phyloP scores from a whole-genome alignment of 1,284 basidiomycete genomes.

The Coniferiporia weirii region DNA sequence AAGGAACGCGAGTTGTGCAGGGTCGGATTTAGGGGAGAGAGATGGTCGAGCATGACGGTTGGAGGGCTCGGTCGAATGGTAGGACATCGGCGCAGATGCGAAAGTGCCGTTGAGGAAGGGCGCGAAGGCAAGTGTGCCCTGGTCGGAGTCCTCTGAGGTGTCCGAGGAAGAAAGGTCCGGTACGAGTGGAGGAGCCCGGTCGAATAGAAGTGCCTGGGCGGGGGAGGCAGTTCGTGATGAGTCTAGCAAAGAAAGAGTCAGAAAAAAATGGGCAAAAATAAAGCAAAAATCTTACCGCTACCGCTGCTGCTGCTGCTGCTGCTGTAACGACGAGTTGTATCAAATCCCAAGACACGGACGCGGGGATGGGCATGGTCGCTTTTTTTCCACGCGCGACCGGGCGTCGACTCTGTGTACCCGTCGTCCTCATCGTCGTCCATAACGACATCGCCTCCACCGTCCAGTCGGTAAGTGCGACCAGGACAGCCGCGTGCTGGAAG shows the following conservation, averaged over 20 bases:
- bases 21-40: slow-evolving; percentile 3
- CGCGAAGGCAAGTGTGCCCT: neutral
- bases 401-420: slow-evolving; percentile 4
- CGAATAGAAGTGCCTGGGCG: neutral
- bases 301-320: neutral
- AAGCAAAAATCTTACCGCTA: neutral
- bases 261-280: neutral
- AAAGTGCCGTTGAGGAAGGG: slow-evolving; percentile 3
- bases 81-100: neutral
- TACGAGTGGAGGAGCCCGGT: slow-evolving; percentile 3
- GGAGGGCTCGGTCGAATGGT: neutral
- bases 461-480: slow-evolving; percentile 13
- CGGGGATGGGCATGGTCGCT: neutral
- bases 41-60: neutral
- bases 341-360: slow-evolving; percentile 4
- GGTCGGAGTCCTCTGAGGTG: slow-evolving; percentile 14
- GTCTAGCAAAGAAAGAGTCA: neutral
- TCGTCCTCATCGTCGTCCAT: slow-evolving; percentile 3
- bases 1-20: slow-evolving; percentile 12
- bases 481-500: slow-evolving; percentile 24
- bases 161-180: slow-evolving; percentile 3
- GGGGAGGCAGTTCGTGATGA: neutral
- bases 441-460: neutral
- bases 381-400: slow-evolving; percentile 7
- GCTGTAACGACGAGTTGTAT: neutral